A percentile compares a stretch with the other conserved stretches of the same genome.
Evolutionary conservation across 1,139 yeast genomes (phyloP).

Genomic region (Yamadazyma conglobata): DNA sequence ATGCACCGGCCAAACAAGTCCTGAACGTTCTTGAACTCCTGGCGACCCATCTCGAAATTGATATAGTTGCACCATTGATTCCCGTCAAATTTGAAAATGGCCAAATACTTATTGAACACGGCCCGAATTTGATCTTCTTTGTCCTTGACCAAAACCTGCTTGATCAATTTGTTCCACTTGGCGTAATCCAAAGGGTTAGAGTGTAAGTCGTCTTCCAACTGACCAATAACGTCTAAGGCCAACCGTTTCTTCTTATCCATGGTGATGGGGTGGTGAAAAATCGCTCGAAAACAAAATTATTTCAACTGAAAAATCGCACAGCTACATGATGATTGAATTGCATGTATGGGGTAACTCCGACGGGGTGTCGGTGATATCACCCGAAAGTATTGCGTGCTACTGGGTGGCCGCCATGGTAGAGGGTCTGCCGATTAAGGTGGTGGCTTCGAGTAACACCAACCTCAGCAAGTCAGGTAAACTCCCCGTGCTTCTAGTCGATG

Average conservation of each 20-base stretch:
- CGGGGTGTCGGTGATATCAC: constrained; percentile 35
- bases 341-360: constrained; percentile 56
- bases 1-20: constrained; percentile 60
- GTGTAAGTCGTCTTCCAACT: constrained; percentile 57
- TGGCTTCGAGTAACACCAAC: constrained; percentile 59
- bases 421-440: constrained; percentile 23
- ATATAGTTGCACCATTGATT: constrained; percentile 74
- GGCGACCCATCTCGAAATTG: constrained; percentile 62
- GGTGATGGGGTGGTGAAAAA: neutral
- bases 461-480: constrained; percentile 49
- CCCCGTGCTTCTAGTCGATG: constrained; percentile 49
- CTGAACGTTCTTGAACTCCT: constrained; percentile 68
- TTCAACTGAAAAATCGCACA: constrained; percentile 1
- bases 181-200: constrained; percentile 54
- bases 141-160: constrained; percentile 53
- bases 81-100: constrained; percentile 61
- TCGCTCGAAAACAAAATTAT: neutral
- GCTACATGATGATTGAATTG: constrained; percentile 29
- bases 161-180: constrained; percentile 57
- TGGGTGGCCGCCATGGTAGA: constrained; percentile 26
- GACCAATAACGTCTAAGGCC: constrained; percentile 49
- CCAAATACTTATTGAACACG: constrained; percentile 59
- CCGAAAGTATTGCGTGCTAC: constrained; percentile 35
- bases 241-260: constrained; percentile 27
- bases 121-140: constrained; percentile 60